These are phyloP conservation scores for Corynascus novoguineensis DNA, from an alignment of 495 filamentous ascomycete species.

Conservation along the genomic window DNA sequence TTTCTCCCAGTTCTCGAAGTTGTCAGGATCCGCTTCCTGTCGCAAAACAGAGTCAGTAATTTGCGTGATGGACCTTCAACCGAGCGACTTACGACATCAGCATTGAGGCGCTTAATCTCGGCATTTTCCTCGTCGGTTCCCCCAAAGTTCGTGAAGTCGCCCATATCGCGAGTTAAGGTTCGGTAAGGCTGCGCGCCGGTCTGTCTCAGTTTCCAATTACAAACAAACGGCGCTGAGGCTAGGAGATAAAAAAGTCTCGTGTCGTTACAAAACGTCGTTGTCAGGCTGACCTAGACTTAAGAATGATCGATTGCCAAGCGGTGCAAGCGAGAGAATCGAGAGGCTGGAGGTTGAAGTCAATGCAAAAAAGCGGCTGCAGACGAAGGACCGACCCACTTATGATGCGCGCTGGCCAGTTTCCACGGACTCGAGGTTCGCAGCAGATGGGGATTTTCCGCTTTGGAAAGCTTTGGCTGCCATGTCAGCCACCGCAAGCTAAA, in stretches of 20 bases:
- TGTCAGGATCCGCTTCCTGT: constrained; percentile 73
- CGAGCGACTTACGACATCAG: constrained; percentile 64
- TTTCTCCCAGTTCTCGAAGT: constrained; percentile 93
- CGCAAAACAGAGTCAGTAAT: constrained; percentile 7
- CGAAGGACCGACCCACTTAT: constrained; percentile 10
- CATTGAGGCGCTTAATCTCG: constrained; percentile 72
- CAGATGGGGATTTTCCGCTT: no score
- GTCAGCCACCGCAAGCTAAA: no score
- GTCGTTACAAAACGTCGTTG: not conserved
- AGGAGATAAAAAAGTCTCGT: not conserved
- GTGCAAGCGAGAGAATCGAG: not conserved
- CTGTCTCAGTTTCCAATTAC: not conserved
- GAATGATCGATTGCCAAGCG: not conserved
- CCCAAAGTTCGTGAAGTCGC: constrained; percentile 55
- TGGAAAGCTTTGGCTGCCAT: no score
- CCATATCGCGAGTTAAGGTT: constrained; percentile 27
- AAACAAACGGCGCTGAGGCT: not conserved
- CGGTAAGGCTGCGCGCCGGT: not conserved
- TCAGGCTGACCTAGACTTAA: not conserved
- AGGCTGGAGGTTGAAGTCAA: constrained; percentile 17
- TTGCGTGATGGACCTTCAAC: not conserved
- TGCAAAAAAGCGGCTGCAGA: constrained; percentile 8
- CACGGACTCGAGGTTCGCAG: not conserved
- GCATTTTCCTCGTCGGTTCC: constrained; percentile 79
- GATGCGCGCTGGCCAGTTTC: constrained; percentile 8